Base-by-base conservation (phyloP, 345 rosid genomes). In the Eucalyptus erythrocorys region DNA sequence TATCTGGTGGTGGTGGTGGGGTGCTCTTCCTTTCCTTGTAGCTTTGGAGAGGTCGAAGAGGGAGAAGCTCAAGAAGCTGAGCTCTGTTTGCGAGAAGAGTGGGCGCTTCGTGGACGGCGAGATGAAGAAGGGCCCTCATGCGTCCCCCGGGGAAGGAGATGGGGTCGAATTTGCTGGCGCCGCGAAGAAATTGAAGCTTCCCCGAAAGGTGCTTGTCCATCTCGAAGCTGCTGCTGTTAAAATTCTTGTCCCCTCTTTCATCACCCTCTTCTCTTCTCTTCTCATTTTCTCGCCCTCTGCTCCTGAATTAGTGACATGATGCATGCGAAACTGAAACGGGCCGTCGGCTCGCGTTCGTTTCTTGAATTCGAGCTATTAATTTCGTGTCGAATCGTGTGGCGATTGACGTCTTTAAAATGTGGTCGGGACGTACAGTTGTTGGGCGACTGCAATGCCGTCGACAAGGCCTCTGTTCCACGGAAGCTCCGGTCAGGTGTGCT, bases 401-500 rank as follows among this genome's bases (percentile, higher is more conserved):
- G 48, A 85, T 85, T 50, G 57, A 47, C 59, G 57, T 86, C 87
- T 27, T 85, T 85, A 47, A 48, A 48, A 47, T 85, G 86, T 45
- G 55, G 87, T 50, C 30, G 40, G 53, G 85, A 51, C 30, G 48
- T 87, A 89, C 91, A 95, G 97, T 88, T 90, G 88, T 89, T 92
- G 86, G 91, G 94, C 88, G 95, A 92, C 89, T 90, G 87, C 89
- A 92, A 92, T 88, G 95, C 93, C 86, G 96, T 94, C 88, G 94
- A 90, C 92, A 97, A 94, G 91, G 94, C 98, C 91, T 92, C 97
- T 88, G 94, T 97, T 89, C 99, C 99, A 40, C 93, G 99, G 89
- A 97, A 95, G 96, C 95, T 96, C 90, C 99, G 99, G 86, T 96
- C 99, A 93, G 99, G 99, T 97, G 91, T 89, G 93, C 90, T 51